Conservation (phyloP, 2,329 filamentous ascomycete genomes). For the Pyricularia pennisetigena region DNA sequence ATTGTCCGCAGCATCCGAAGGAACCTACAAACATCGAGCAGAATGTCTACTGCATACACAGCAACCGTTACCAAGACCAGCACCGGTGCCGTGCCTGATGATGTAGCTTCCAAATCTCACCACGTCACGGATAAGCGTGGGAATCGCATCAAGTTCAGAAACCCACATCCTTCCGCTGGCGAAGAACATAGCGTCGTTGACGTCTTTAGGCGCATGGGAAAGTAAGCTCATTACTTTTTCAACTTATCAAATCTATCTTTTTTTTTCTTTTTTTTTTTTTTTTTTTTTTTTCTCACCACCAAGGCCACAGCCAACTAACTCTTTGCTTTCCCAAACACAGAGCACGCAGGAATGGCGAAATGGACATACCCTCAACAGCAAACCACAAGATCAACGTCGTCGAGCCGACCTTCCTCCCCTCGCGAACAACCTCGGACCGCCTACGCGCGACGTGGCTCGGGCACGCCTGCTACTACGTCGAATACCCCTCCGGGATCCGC, state of each 20-base stretch:
- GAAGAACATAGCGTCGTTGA: conserved; percentile 10
- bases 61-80: neutral
- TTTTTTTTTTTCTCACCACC: neutral
- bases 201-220: conserved; percentile 22
- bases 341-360: conserved; percentile 28
- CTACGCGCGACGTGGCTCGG: conserved; percentile 90
- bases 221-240: conserved; percentile 17
- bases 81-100: conserved; percentile 20
- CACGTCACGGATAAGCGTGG: conserved; percentile 33
- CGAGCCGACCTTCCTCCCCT: conserved; percentile 56
- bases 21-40: neutral
- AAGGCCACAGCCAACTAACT: neutral
- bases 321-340: conserved; percentile 9
- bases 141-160: conserved; percentile 33
- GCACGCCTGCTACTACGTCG: conserved; percentile 87
- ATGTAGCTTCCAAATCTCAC: conserved; percentile 34
- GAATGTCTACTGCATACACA: neutral
- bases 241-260: too few species aligned
- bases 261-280: neutral
- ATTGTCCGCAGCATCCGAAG: neutral
- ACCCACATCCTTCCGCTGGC: conserved; percentile 36
- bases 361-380: conserved; percentile 47
- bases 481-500: conserved; percentile 77
- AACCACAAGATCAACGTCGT: conserved; percentile 57
- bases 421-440: conserved; percentile 28